Evolutionary conservation across 2,329 filamentous ascomycete species (phyloP).

Genomic region (Didymella arachidicola): DNA sequence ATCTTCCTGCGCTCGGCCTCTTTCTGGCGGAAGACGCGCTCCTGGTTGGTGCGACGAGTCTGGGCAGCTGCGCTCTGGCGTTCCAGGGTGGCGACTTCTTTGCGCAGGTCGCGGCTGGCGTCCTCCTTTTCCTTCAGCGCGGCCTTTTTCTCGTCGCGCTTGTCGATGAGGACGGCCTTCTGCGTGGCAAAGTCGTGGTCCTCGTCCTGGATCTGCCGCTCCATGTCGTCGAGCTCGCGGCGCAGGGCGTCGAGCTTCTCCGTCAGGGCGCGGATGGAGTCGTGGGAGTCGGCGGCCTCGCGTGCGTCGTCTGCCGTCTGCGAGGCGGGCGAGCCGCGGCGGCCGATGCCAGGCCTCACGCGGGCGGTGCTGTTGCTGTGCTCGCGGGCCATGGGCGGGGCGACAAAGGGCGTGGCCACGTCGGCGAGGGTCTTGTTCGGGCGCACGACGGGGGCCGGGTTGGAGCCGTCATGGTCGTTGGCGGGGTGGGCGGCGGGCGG

Average conservation of each 20-base stretch:
- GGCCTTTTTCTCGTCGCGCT: conserved; percentile 80
- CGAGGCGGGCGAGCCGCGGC: conserved; percentile 78
- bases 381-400: conserved; percentile 71
- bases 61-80: conserved; percentile 82
- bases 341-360: conserved; percentile 72
- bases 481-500: conserved; percentile 57
- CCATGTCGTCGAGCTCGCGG: conserved; percentile 81
- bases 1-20: conserved; percentile 73
- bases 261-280: conserved; percentile 75
- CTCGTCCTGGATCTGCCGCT: conserved; percentile 71
- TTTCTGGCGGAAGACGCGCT: conserved; percentile 74
- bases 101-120: conserved; percentile 82
- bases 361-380: conserved; percentile 63
- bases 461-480: conserved; percentile 53
- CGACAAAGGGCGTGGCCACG: conserved; percentile 67
- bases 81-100: conserved; percentile 80
- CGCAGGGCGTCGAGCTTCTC: conserved; percentile 80
- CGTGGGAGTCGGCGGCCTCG: conserved; percentile 48
- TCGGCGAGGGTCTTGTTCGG: conserved; percentile 64
- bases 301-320: conserved; percentile 49
- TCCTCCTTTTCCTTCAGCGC: conserved; percentile 90
- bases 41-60: conserved; percentile 78
- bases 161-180: conserved; percentile 67
- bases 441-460: conserved; percentile 62
- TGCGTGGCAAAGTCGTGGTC: conserved; percentile 59